Base-by-base conservation (phyloP, 805 yeast species). In the Vanderwaltozyma polyspora region DNA sequence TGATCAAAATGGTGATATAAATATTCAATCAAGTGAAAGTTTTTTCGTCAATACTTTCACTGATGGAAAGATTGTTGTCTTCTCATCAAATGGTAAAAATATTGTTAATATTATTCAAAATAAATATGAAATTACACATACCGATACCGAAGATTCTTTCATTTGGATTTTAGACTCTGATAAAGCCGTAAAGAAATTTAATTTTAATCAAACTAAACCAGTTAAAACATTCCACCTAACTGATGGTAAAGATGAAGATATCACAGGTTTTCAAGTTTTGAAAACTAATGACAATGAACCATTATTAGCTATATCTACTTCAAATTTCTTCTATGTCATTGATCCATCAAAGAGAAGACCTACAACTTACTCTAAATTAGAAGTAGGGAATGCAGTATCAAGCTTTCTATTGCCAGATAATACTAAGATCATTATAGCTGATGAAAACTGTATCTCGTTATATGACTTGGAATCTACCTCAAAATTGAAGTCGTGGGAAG, bases 241-340 rank as follows among this genome's bases (percentile, higher is more conserved):
- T 14, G 62, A 54, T 35, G 60, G 60, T 13, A 52, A 51, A 27
- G 43, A 44, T 28, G 57, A 49, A 14, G 52, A 41, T 19, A 60
- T 59, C 9, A 41, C 37, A n/a, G 41, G 49, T 19, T 51, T 57
- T 42, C 55, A 48, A 35, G 43, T 50, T 11, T 40, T 56, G 23
- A 39, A 33, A 27, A 36, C 37, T 9, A 41, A 33, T 17, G 41
- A 40, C 4, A 38, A 35, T 3, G n/a, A n/a, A n/a, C 55, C 55
- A 22, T 42, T 42, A 8, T 36, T 66, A 10, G 40, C 60, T 34
- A 53, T 55, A 10, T 40, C 49, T 12, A 46, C 59, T 4, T 49
- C 49, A 32, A 33, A 46, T 49, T 67, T 76, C 8, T 77, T 78
- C 9, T 76, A 75, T 50, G 63, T 79, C 37, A 71, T 79, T 49